Evolutionary conservation across 2,329 filamentous ascomycete species (phyloP).

Genomic region (Fusarium irregulare): DNA sequence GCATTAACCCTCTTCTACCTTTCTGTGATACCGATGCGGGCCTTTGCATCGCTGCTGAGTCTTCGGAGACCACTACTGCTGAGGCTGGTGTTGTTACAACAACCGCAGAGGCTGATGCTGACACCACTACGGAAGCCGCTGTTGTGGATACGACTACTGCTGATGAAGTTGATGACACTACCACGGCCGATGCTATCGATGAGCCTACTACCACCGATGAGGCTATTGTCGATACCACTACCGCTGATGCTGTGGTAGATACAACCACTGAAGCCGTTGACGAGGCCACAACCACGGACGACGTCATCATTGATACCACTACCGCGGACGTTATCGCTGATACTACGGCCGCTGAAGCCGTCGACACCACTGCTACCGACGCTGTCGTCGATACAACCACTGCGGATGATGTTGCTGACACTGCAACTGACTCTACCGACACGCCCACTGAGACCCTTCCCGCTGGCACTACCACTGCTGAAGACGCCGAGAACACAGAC

Average conservation of each 20-base stretch:
- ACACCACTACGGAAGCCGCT: too few species aligned
- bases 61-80: too few species aligned
- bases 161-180: not conserved
- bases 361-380: not conserved
- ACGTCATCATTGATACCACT: not conserved
- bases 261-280: not conserved
- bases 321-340: not conserved
- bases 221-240: not conserved
- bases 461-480: not conserved
- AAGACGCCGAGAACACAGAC: not conserved
- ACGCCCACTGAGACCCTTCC: not conserved
- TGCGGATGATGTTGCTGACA: not conserved
- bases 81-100: too few species aligned
- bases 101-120: too few species aligned
- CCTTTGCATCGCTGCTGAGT: too few species aligned
- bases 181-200: not conserved
- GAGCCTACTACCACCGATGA: not conserved
- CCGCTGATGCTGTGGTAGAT: fast-evolving
- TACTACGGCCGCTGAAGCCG: not conserved
- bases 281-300: not conserved
- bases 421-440: not conserved
- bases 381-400: not conserved
- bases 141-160: not conserved
- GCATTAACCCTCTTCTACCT: too few species aligned
- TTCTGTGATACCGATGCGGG: too few species aligned